A percentile compares a stretch with the other conserved stretches of the same genome.
These are phyloP conservation scores for Solanum aculeatissimum DNA, from an alignment of 305 asterid genomes.

Conservation along the genomic window DNA sequence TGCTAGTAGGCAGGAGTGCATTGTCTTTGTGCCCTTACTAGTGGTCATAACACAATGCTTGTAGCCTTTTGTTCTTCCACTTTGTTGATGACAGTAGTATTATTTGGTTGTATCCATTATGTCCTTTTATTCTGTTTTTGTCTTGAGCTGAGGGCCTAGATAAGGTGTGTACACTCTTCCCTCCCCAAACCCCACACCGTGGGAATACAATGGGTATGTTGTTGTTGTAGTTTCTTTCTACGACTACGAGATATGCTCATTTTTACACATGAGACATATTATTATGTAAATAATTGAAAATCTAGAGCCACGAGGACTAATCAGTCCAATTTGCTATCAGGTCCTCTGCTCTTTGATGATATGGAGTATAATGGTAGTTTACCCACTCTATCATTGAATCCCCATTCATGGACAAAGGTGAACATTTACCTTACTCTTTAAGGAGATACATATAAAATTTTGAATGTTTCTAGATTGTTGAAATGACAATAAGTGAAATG, in stretches of 20 bases:
- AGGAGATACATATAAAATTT: not conserved
- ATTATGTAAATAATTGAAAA: not conserved
- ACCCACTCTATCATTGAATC: not conserved
- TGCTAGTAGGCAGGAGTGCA: not conserved
- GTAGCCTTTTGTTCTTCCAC: not conserved
- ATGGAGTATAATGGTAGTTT: not conserved
- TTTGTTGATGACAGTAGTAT: not conserved
- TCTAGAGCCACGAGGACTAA: not conserved
- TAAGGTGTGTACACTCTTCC: not conserved
- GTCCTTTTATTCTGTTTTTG: not conserved
- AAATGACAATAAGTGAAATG: not conserved
- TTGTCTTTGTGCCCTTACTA: not conserved
- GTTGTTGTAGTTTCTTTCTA: not conserved
- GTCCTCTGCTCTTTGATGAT: not conserved
- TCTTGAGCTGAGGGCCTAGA: not conserved
- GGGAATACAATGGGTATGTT: not conserved
- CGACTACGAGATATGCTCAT: not conserved
- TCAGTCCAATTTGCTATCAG: not conserved
- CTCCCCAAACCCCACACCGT: not conserved
- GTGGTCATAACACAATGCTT: not conserved
- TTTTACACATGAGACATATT: not conserved
- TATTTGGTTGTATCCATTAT: not conserved
- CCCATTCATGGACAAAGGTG: not conserved
- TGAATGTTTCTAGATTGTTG: not conserved
- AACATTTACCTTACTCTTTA: not conserved